Evolutionary conservation across 2,329 filamentous ascomycete species (phyloP).

Genomic region (Alternaria infectoria): DNA sequence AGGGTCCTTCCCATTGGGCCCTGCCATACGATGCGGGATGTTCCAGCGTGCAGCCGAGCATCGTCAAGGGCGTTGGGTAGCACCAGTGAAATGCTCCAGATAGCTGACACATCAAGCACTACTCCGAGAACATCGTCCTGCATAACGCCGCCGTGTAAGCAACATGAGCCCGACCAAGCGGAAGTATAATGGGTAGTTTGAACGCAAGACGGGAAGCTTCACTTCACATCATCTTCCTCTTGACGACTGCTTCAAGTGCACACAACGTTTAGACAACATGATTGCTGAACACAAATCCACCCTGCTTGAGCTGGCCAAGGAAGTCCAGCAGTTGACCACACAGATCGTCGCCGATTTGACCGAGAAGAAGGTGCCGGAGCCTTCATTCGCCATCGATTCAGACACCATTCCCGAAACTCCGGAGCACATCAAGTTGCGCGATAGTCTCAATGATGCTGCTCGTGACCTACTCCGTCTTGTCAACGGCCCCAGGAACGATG

Average conservation of each 20-base stretch:
- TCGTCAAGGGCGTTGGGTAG: not conserved
- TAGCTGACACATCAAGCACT: not conserved
- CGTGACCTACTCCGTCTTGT: constrained; percentile 30
- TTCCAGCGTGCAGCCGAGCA: not conserved
- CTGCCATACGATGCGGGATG: not conserved
- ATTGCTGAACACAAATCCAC: constrained; percentile 10
- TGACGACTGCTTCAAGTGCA: not conserved
- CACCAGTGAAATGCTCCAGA: not conserved
- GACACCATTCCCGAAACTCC: constrained; percentile 12
- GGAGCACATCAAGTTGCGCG: constrained; percentile 15
- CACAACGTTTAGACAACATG: not conserved
- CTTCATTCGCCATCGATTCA: constrained; percentile 16
- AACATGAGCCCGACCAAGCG: not conserved
- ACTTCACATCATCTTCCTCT: not conserved
- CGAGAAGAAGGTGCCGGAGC: constrained; percentile 13
- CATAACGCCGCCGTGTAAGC: not conserved
- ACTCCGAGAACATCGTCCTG: not conserved
- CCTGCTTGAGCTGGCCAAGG: constrained; percentile 17
- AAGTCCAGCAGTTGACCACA: constrained; percentile 15
- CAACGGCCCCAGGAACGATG: constrained; percentile 22
- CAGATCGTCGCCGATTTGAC: constrained; percentile 16
- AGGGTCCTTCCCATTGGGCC: not conserved
- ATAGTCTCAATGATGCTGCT: constrained; percentile 21
- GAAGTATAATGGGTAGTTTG: not conserved
- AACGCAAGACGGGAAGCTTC: not conserved